Evolutionary conservation across 345 rosid species (phyloP), one percentile per base, ranked within the genome.

Genomic region (Raphanus sativus): DNA sequence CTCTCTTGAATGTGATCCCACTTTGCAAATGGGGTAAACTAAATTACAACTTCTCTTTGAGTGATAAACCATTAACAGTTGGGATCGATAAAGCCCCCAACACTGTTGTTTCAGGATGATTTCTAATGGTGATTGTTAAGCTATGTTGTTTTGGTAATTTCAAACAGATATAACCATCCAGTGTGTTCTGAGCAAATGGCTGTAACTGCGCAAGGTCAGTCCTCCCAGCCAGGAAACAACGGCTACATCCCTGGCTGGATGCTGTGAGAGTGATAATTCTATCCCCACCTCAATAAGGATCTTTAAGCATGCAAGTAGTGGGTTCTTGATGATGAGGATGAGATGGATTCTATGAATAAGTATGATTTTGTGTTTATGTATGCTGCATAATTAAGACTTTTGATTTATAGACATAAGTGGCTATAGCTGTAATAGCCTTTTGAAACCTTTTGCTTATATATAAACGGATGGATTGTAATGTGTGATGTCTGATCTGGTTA

Each of bases 221-320:
- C 76, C 21, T 3, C 76, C 36, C 98, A 86, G 62, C 92, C 81
- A 81, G 96, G 86, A 21, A 85, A 67, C 69, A 85, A 67, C 69
- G 98, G 98, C 42, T 94, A 89, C 76, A 85, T 94, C 72, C 98
- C 98, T 29, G 98, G 98, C 58, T 92, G 98, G 98, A 94, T 92
- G 98, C 95, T 94, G 62, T 90, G 82, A 90, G 55, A 89, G 36
- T 26, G 70, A 73, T 10, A 45, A 68, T 55, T 59, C 30, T 59
- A 65, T 34, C 8, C 8, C 21, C 12, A 33, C 4, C 16, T 13
- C 48, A 70, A 13, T 36, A 70, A 70, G 17, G 62, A 70, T 64
- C 50, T 42, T 6, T 6, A 65, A 21, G 61, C 29, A 64, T 65
- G 54, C 69, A 71, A 32, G 67, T 15, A 50, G 17, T 25, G 74